Percentiles rank a stretch among this genome's conserved stretches.
phyloP scores from a whole-genome alignment of 2,329 filamentous ascomycete species.

The Coleophoma eucalyptorum region DNA sequence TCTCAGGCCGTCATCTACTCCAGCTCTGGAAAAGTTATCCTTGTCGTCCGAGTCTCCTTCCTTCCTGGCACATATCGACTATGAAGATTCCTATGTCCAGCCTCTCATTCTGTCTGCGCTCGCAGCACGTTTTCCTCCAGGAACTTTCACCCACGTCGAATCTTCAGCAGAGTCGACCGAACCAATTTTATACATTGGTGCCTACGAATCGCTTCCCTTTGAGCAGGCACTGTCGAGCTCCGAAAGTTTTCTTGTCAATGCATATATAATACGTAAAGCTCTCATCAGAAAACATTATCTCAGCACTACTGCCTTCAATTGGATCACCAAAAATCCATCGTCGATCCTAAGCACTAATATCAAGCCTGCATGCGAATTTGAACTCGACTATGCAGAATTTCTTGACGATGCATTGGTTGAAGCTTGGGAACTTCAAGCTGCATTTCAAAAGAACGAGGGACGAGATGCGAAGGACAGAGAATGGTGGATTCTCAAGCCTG shows the following conservation, averaged over 20 bases:
- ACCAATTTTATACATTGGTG: conserved; percentile 65
- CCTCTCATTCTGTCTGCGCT: conserved; percentile 78
- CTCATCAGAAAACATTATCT: conserved; percentile 96
- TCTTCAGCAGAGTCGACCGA: conserved; percentile 22
- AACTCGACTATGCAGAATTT: conserved; percentile 96
- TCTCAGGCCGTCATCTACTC: conserved; percentile 10
- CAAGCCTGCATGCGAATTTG: conserved; percentile 78
- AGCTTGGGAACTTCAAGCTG: conserved; percentile 80
- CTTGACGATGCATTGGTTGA: conserved; percentile 90
- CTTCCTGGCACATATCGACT: conserved; percentile 73
- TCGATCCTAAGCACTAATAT: conserved; percentile 68
- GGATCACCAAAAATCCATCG: conserved; percentile 77
- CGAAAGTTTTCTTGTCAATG: conserved; percentile 68
- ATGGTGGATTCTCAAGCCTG: conserved; percentile 98
- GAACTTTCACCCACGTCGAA: conserved; percentile 51
- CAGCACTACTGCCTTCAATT: conserved; percentile 76
- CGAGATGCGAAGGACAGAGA: conserved; percentile 44
- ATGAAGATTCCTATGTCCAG: conserved; percentile 87
- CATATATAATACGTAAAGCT: conserved; percentile 93
- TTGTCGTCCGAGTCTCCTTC: conserved; percentile 28
- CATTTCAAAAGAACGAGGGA: conserved; percentile 65
- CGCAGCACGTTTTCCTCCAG: conserved; percentile 51
- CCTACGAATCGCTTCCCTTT: conserved; percentile 88
- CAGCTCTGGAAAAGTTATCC: conserved; percentile 13
- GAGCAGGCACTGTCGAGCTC: conserved; percentile 64